A percentile compares a stretch with the other conserved stretches of the same genome.
Conservation (phyloP, 164 flowering plant species). For the Stephania yunnanensis region DNA sequence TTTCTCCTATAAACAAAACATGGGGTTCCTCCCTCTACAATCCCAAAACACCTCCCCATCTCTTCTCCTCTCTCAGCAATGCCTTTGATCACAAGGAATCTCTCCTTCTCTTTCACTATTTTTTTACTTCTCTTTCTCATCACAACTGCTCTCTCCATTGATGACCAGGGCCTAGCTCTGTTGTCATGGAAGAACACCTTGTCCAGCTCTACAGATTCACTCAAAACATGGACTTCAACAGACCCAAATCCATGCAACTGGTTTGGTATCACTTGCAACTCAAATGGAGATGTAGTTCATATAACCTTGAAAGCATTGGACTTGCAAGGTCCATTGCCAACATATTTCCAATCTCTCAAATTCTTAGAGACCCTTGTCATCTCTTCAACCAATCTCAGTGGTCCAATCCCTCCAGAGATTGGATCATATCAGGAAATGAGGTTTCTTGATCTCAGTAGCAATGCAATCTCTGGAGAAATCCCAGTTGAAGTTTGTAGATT, state of each 20-base stretch:
- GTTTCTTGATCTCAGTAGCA: slow-evolving; percentile 59
- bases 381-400: slow-evolving; percentile 67
- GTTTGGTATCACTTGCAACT: slow-evolving; percentile 67
- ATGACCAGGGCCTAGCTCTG: slow-evolving; percentile 74
- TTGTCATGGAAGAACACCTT: slow-evolving; percentile 67
- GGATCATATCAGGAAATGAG: slow-evolving; percentile 49
- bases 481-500: slow-evolving; percentile 66
- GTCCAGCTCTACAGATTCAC: slow-evolving; percentile 37
- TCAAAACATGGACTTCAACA: slow-evolving; percentile 57
- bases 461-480: slow-evolving; percentile 64
- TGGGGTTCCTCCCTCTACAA: slow-evolving; percentile 82
- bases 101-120: slow-evolving; percentile 28
- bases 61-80: slow-evolving; percentile 39
- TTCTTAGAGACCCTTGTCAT: slow-evolving; percentile 50
- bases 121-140: slow-evolving; percentile 32
- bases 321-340: slow-evolving; percentile 71
- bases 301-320: slow-evolving; percentile 50
- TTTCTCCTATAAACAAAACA: slow-evolving; percentile 91
- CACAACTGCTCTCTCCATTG: slow-evolving; percentile 41
- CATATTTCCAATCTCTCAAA: slow-evolving; percentile 54
- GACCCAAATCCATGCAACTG: slow-evolving; percentile 65
- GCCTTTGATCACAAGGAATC: slow-evolving; percentile 55
- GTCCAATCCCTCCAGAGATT: slow-evolving; percentile 60
- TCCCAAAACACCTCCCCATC: slow-evolving; percentile 61
- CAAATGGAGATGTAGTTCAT: slow-evolving; percentile 37